Percentiles rank a stretch among this genome's conserved stretches.
Evolutionary conservation across 352 stramenopile species (phyloP).

Genomic region (Pythium biforme): DNA sequence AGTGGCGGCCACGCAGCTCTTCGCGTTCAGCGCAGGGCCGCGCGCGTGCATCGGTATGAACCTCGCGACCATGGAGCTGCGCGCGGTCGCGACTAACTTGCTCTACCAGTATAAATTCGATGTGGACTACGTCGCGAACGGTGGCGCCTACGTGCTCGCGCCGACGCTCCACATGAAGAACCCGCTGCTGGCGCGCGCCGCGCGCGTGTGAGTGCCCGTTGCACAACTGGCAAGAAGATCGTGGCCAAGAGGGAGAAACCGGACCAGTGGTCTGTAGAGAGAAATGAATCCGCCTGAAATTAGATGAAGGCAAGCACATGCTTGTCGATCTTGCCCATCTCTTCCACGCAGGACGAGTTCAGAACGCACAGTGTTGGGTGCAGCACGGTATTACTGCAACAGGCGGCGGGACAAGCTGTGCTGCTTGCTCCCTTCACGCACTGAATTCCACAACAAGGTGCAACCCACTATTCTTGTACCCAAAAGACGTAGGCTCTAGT

Average conservation of each 20-base stretch:
- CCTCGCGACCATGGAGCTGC: conserved; percentile 21
- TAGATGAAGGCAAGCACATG: no score
- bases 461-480: no score
- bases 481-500: neutral
- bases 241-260: no score
- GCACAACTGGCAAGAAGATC: no score
- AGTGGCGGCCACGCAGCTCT: conserved; percentile 31
- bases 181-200: conserved; percentile 5
- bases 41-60: conserved; percentile 53
- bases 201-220: neutral
- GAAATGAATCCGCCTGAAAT: no score
- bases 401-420: no score
- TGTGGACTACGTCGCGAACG: conserved; percentile 14
- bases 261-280: no score
- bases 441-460: neutral
- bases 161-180: conserved; percentile 23
- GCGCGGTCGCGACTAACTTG: conserved; percentile 12
- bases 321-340: no score
- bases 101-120: conserved; percentile 18
- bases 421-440: no score
- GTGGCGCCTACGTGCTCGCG: conserved; percentile 15
- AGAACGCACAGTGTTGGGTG: no score
- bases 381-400: no score
- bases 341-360: no score
- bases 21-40: conserved; percentile 40